Evolutionary conservation across 441 rosid species (phyloP).

Genomic region (Iberis amara): DNA sequence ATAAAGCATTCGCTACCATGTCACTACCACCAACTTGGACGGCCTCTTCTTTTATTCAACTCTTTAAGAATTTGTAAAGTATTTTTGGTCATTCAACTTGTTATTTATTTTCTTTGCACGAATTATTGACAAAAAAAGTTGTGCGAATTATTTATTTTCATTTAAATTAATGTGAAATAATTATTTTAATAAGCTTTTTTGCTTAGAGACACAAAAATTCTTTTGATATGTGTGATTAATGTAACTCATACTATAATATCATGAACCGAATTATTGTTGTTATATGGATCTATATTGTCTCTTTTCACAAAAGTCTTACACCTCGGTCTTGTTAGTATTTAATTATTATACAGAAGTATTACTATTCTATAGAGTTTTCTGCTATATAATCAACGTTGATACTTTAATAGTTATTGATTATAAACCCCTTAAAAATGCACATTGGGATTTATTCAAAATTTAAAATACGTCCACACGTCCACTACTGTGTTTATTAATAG

Average conservation of each 20-base stretch:
- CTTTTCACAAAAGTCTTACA: too few relatives aligned
- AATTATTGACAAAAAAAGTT: too few relatives aligned
- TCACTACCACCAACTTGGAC: constrained; percentile 33
- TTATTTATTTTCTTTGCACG: constrained; percentile 6
- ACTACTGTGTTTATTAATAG: constrained; percentile 10
- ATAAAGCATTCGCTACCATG: constrained; percentile 27
- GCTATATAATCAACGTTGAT: constrained; percentile 10
- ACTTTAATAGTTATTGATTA: constrained; percentile 14
- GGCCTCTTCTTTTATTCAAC: constrained; percentile 28
- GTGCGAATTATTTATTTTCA: too few relatives aligned
- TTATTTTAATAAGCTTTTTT: too few relatives aligned
- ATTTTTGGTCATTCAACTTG: background rate
- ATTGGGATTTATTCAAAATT: too few relatives aligned
- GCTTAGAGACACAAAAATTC: too few relatives aligned
- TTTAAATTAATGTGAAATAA: too few relatives aligned
- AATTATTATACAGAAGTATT: too few relatives aligned
- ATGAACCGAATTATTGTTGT: background rate
- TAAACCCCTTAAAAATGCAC: background rate
- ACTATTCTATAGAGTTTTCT: too few relatives aligned
- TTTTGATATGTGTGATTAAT: too few relatives aligned
- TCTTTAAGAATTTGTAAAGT: background rate
- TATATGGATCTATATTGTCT: background rate
- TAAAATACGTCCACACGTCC: constrained; percentile 7
- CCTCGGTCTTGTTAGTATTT: too few relatives aligned
- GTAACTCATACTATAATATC: background rate